Conservation (phyloP, 129 eudicot species). For the Artemisia tridentata region DNA sequence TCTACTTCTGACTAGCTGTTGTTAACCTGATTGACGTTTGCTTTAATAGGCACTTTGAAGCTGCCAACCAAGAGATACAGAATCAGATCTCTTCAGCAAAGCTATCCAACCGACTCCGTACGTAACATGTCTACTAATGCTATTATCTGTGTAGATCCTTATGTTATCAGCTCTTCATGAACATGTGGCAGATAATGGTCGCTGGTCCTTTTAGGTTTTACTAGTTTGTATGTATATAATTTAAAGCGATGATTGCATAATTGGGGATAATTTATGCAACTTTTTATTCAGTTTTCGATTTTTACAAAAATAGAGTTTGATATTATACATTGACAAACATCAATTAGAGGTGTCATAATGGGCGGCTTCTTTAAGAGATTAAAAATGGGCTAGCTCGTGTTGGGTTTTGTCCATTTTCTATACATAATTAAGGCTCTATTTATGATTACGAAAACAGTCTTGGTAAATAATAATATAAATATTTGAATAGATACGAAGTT, state of each 20-base stretch:
- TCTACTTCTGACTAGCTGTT: slow-evolving; percentile 8
- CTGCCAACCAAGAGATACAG: slow-evolving; percentile 57
- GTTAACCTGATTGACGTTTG: slow-evolving; percentile 15
- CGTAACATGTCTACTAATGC: slow-evolving; percentile 30
- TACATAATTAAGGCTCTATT: too few relatives aligned
- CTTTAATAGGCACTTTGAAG: slow-evolving; percentile 74
- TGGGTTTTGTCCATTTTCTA: too few relatives aligned
- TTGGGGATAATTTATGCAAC: neutral
- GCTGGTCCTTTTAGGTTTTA: neutral
- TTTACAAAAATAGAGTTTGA: slow-evolving; percentile 6
- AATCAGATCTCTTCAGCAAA: slow-evolving; percentile 51
- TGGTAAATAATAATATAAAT: too few relatives aligned
- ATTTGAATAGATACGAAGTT: too few relatives aligned
- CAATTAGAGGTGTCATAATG: too few relatives aligned
- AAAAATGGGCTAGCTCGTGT: too few relatives aligned
- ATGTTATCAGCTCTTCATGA: too few relatives aligned
- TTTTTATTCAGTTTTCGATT: slow-evolving; percentile 2
- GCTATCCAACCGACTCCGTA: slow-evolving; percentile 56
- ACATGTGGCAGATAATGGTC: too few relatives aligned
- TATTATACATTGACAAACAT: neutral
- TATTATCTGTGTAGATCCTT: neutral
- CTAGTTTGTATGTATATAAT: slow-evolving; percentile 9
- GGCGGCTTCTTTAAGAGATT: too few relatives aligned
- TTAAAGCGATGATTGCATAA: slow-evolving; percentile 6
- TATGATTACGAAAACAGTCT: too few relatives aligned